Evolutionary conservation across 768 basidiomycete genomes (phyloP), one percentile per base, ranked within the genome.

Genomic region (Tylopilus subfusipes): DNA sequence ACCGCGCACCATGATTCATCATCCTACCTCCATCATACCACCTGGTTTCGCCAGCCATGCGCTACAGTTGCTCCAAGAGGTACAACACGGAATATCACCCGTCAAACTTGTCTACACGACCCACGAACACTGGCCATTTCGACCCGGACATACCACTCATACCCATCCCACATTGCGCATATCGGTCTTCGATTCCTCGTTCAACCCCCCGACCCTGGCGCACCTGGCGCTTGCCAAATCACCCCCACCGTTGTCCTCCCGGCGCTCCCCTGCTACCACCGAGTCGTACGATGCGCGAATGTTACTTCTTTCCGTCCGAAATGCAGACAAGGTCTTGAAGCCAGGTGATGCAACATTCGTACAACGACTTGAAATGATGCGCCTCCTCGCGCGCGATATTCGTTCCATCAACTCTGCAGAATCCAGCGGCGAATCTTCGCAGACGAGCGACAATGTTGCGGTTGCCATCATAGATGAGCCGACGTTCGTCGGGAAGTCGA

Each of bases 311-410:
- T 93, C 93, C 30, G 82, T 92, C 40, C 80, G 85, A 51, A 96
- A 98, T 61, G 91, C 83, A 5, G 93, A 98, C 71, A 98, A 98
- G 71, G 61, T 72, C 6, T 73, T 88, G 42, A 82, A 84, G 60
- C 70, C 82, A 0, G 79, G 82, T 1, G 92, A 93, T 67, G 88
- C 90, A 22, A 82, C 85, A 0, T 80, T 84, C 54, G 63, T 76
- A n/a, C 89, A 94, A 64, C 83, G 94, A 24, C 70, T 94, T 27
- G 85, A 91, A 62, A 96, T 96, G 93, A 93, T 96, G 83, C 61
- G 70, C 31, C 76, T 83, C n/a, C 74, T 93, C 24, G 79, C 86
- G 1, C 62, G 76, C 33, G 78, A 83, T 53, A 64, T 83, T 44
- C 49, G 19, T 42, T 38, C 53, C 34, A 21, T 16, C 13, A 58